Percentiles rank a stretch among this genome's conserved stretches.
Conservation (phyloP, 257 asterid genomes). For the Verbena officinalis region DNA sequence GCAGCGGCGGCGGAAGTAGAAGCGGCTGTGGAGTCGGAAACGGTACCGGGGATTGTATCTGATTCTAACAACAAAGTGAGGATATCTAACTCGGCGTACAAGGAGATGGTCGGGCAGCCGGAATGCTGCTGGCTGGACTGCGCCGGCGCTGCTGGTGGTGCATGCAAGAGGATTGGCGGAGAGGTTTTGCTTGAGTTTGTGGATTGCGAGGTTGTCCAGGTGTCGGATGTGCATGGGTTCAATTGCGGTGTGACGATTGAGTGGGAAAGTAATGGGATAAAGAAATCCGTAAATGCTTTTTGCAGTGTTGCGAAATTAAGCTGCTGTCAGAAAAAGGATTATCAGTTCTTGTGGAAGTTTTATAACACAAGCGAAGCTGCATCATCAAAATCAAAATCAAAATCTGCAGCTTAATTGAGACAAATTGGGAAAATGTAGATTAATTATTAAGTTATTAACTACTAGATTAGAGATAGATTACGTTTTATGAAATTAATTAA, state of each 20-base stretch:
- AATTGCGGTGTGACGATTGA: slow-evolving; percentile 64
- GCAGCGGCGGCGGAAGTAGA: slow-evolving; percentile 63
- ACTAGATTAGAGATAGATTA: no score
- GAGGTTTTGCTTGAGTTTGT: slow-evolving; percentile 55
- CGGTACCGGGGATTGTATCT: slow-evolving; percentile 62
- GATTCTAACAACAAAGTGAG: slow-evolving; percentile 76
- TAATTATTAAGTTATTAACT: no score
- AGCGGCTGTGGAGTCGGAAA: slow-evolving; percentile 63
- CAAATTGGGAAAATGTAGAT: no score
- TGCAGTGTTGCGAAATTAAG: slow-evolving; percentile 56
- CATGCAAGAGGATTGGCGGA: slow-evolving; percentile 82
- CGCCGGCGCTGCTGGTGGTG: slow-evolving; percentile 32
- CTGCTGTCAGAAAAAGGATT: slow-evolving; percentile 60
- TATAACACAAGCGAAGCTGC: slow-evolving; percentile 22
- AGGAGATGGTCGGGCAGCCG: slow-evolving; percentile 93
- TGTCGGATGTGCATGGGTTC: slow-evolving; percentile 48
- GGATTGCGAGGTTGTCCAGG: slow-evolving; percentile 34
- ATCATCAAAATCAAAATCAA: no score
- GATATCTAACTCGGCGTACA: slow-evolving; percentile 74
- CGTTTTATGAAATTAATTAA: no score
- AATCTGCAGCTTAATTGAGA: no score
- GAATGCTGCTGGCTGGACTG: slow-evolving; percentile 87
- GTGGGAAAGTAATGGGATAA: slow-evolving; percentile 72
- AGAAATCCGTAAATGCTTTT: slow-evolving; percentile 47
- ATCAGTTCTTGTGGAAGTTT: slow-evolving; percentile 87